A percentile compares a stretch with the other conserved stretches of the same genome.
Conservation (phyloP, 768 basidiomycete species). For the Stropharia rugosoannulata region DNA sequence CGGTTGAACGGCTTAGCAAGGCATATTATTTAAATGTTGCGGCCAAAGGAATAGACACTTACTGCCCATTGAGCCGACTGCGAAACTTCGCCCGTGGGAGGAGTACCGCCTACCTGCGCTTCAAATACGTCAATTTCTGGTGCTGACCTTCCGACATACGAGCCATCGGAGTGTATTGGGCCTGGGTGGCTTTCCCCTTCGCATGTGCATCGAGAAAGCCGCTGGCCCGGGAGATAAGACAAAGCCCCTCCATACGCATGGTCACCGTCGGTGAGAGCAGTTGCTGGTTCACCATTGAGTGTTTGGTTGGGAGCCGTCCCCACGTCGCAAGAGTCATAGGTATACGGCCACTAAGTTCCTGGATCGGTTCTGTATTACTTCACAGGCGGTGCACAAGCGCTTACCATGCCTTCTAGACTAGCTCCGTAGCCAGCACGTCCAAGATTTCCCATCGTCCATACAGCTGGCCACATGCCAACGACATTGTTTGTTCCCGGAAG, state of each 20-base stretch:
- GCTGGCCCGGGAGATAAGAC: constrained; percentile 87
- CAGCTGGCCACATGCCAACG: constrained; percentile 74
- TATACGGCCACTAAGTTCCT: constrained; percentile 73
- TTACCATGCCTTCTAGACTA: constrained; percentile 74
- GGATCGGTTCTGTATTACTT: background rate
- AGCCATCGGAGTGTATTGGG: constrained; percentile 72
- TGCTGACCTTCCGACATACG: constrained; percentile 77
- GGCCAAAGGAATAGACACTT: constrained; percentile 24
- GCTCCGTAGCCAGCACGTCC: constrained; percentile 90
- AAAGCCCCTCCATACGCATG: constrained; percentile 48
- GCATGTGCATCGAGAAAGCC: constrained; percentile 88
- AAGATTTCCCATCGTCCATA: constrained; percentile 83
- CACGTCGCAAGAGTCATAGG: constrained; percentile 87
- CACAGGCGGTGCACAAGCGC: constrained; percentile 13
- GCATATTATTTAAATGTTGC: background rate
- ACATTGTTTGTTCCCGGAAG: constrained; percentile 70
- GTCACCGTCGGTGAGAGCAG: constrained; percentile 65
- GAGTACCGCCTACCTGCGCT: constrained; percentile 54
- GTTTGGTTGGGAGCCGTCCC: constrained; percentile 91
- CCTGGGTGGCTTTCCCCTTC: constrained; percentile 85
- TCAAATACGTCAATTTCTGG: constrained; percentile 94
- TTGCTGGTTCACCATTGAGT: constrained; percentile 56
- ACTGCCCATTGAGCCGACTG: constrained; percentile 85
- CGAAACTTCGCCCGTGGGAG: constrained; percentile 58
- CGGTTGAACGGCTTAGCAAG: constrained; percentile 69